These are phyloP conservation scores for Hamigera avellanea DNA, from an alignment of 495 filamentous ascomycete genomes.

Conservation along the genomic window DNA sequence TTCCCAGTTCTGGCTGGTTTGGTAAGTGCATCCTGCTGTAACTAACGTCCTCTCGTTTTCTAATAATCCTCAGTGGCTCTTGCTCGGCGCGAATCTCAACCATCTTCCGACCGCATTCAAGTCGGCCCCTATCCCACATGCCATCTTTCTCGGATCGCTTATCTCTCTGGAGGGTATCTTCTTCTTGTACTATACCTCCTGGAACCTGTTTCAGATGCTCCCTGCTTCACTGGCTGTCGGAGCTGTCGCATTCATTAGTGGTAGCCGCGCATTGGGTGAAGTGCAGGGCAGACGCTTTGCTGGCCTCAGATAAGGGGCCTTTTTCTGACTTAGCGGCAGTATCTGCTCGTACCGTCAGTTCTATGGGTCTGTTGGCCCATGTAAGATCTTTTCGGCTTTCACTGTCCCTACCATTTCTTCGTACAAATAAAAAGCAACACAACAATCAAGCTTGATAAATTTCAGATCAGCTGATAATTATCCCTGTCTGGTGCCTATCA, in stretches of 20 bases:
- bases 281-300: conserved; percentile 78
- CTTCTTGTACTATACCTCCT: conserved; percentile 86
- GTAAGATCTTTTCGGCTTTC: neutral
- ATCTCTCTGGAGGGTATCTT: conserved; percentile 82
- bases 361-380: neutral
- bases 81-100: conserved; percentile 73
- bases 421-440: too few species aligned
- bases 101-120: conserved; percentile 65
- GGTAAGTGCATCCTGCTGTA: conserved; percentile 38
- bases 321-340: neutral
- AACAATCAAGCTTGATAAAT: too few species aligned
- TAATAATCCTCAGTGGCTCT: conserved; percentile 48
- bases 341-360: neutral
- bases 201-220: conserved; percentile 87
- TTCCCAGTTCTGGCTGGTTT: conserved; percentile 58
- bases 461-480: too few species aligned
- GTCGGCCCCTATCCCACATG: conserved; percentile 64
- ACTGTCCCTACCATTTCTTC: too few species aligned
- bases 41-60: conserved; percentile 1
- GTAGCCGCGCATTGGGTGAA: conserved; percentile 83
- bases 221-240: conserved; percentile 59
- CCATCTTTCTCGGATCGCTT: conserved; percentile 72
- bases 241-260: conserved; percentile 69
- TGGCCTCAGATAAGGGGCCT: conserved; percentile 51
- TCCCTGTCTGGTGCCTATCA: too few species aligned